Percentiles rank a stretch among this genome's conserved stretches.
These are phyloP conservation scores for Hyparrhenia diplandra DNA, from an alignment of 176 grass and related monocot species.

Conservation along the genomic window DNA sequence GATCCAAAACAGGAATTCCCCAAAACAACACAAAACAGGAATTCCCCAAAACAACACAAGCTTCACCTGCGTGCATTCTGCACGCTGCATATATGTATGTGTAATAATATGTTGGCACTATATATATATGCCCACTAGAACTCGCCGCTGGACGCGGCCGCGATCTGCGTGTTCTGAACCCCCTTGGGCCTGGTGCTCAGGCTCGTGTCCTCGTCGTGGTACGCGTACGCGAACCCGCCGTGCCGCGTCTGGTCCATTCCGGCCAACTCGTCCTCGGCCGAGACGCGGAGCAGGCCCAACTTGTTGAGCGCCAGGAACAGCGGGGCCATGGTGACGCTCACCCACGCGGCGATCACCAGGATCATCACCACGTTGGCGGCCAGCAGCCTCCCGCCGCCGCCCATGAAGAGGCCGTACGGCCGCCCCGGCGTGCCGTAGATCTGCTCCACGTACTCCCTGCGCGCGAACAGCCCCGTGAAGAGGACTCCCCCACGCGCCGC, in stretches of 20 bases:
- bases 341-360: conserved; percentile 56
- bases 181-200: conserved; percentile 16
- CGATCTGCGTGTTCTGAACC: conserved; percentile 33
- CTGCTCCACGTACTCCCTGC: conserved; percentile 48
- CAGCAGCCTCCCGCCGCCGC: conserved; percentile 49
- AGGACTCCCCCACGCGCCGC: conserved; percentile 63
- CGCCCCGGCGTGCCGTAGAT: conserved; percentile 28
- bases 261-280: conserved; percentile 40
- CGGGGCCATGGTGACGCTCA: conserved; percentile 60
- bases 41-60: background rate
- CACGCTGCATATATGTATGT: background rate
- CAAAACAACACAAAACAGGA: background rate
- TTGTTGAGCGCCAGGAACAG: conserved; percentile 54
- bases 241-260: conserved; percentile 62
- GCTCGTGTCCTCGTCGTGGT: conserved; percentile 42
- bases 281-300: conserved; percentile 42
- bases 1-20: too few relatives aligned
- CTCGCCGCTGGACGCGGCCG: conserved; percentile 2
- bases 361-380: conserved; percentile 37
- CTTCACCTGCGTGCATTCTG: background rate
- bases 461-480: conserved; percentile 65
- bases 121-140: conserved; percentile 22
- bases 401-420: conserved; percentile 60
- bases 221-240: conserved; percentile 52
- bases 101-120: too few relatives aligned